phyloP scores from a whole-genome alignment of 129 eudicot species.

The Pittosporum tobira region DNA sequence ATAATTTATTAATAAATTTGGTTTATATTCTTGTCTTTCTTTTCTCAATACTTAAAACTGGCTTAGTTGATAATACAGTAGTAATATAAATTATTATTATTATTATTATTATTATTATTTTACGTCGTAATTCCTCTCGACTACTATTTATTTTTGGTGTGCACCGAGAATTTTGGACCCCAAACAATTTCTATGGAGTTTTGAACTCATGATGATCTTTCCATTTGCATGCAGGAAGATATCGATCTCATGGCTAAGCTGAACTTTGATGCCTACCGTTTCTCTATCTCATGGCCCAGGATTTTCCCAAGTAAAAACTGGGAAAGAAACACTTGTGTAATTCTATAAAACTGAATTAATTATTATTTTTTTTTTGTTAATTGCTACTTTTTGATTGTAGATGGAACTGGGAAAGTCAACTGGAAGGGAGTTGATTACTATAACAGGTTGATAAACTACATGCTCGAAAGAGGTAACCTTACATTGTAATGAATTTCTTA shows the following conservation, averaged over 20 bases:
- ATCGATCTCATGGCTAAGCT: constrained; percentile 64
- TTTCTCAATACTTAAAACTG: too few relatives aligned
- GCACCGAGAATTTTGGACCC: too few relatives aligned
- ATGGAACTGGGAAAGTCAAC: constrained; percentile 70
- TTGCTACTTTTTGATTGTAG: constrained; percentile 27
- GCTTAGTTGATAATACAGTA: too few relatives aligned
- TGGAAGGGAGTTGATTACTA: constrained; percentile 80
- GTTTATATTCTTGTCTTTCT: too few relatives aligned
- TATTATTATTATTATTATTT: too few relatives aligned
- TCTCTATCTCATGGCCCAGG: constrained; percentile 92
- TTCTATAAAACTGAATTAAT: background rate
- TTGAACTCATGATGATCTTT: background rate
- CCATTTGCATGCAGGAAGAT: constrained; percentile 54
- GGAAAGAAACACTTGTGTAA: background rate
- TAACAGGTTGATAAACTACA: constrained; percentile 61
- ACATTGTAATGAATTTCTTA: too few relatives aligned
- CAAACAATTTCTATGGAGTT: too few relatives aligned
- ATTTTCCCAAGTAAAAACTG: constrained; percentile 63
- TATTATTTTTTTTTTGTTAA: background rate
- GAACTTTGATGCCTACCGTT: constrained; percentile 84
- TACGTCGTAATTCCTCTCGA: too few relatives aligned
- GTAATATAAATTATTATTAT: too few relatives aligned
- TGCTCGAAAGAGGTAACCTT: constrained; percentile 57
- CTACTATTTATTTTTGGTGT: too few relatives aligned
- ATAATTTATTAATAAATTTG: background rate